Evolutionary conservation across 495 filamentous ascomycete species (phyloP).

Genomic region (Cercophora samala): DNA sequence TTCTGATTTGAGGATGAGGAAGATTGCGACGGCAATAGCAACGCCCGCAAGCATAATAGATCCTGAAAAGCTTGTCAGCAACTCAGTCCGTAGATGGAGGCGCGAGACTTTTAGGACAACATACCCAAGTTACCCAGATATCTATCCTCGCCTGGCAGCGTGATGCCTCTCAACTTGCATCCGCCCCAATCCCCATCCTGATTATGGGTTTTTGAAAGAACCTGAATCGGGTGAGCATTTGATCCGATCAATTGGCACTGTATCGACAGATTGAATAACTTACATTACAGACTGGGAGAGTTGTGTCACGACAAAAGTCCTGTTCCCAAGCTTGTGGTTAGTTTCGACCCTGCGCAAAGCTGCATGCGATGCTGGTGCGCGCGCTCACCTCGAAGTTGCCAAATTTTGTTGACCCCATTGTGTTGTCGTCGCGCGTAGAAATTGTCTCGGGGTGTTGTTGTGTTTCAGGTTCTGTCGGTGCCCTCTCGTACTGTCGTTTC

Average conservation of each 20-base stretch:
- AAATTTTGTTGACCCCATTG: conserved; percentile 69
- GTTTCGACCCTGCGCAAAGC: conserved; percentile 7
- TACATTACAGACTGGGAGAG: conserved; percentile 95
- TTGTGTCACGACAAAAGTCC: conserved; percentile 96
- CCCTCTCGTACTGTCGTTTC: not conserved
- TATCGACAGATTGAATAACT: conserved; percentile 29
- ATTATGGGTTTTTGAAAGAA: conserved; percentile 44
- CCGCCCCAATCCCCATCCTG: conserved; percentile 54
- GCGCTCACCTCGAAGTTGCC: conserved; percentile 82
- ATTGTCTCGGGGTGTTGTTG: not conserved
- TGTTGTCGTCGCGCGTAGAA: conserved; percentile 8
- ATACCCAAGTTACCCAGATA: conserved; percentile 82
- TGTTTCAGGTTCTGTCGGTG: not conserved
- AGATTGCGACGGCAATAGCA: conserved; percentile 63
- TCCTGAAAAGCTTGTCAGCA: conserved; percentile 50
- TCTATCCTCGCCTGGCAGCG: conserved; percentile 53
- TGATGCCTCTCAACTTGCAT: conserved; percentile 71
- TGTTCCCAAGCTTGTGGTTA: conserved; percentile 37
- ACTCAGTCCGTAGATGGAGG: conserved; percentile 12
- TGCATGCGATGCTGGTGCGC: not conserved
- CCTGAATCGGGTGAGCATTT: conserved; percentile 30
- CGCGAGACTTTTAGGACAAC: conserved; percentile 29
- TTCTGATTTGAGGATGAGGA: conserved; percentile 77
- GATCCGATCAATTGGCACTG: not conserved
- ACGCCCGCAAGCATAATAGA: conserved; percentile 82